Percentiles rank a stretch among this genome's conserved stretches.
Conservation (phyloP, 2,329 filamentous ascomycete species). For the Hypoxylon sp. region DNA sequence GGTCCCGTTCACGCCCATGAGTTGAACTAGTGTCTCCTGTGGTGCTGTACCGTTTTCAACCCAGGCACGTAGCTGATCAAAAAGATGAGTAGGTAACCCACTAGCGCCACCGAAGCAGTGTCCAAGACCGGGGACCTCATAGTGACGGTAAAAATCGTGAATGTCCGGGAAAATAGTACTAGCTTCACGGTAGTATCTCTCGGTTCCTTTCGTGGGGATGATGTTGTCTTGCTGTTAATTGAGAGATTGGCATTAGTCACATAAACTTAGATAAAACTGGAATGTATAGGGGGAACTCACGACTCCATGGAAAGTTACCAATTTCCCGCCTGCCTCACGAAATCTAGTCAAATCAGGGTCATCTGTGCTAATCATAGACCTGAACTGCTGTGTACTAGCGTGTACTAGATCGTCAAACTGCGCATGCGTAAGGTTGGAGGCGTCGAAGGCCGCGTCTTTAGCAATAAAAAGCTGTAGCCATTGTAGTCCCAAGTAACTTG, state of each 20-base stretch:
- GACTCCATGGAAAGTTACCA: constrained; percentile 65
- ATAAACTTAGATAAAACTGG: not conserved
- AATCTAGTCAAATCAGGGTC: constrained; percentile 63
- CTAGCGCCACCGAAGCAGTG: constrained; percentile 55
- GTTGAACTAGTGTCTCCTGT: constrained; percentile 23
- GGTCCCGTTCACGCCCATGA: not conserved
- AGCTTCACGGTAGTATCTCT: constrained; percentile 52
- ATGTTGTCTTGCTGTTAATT: constrained; percentile 29
- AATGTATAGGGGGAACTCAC: constrained; percentile 21
- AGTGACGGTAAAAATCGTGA: constrained; percentile 54
- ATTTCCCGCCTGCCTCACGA: constrained; percentile 61
- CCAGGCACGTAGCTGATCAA: constrained; percentile 52
- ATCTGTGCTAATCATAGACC: constrained; percentile 26
- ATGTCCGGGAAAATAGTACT: constrained; percentile 42
- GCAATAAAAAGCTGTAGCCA: constrained; percentile 36
- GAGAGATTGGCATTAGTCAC: not conserved
- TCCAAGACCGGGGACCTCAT: constrained; percentile 52
- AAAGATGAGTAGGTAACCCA: constrained; percentile 47
- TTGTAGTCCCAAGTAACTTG: not conserved
- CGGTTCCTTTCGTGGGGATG: constrained; percentile 31
- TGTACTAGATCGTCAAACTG: constrained; percentile 28
- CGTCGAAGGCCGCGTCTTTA: constrained; percentile 26
- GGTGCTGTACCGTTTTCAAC: constrained; percentile 53
- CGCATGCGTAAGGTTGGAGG: constrained; percentile 18
- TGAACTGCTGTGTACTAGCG: constrained; percentile 23